These are phyloP conservation scores for Bullera alba DNA, from an alignment of 768 basidiomycete species.

Conservation along the genomic window DNA sequence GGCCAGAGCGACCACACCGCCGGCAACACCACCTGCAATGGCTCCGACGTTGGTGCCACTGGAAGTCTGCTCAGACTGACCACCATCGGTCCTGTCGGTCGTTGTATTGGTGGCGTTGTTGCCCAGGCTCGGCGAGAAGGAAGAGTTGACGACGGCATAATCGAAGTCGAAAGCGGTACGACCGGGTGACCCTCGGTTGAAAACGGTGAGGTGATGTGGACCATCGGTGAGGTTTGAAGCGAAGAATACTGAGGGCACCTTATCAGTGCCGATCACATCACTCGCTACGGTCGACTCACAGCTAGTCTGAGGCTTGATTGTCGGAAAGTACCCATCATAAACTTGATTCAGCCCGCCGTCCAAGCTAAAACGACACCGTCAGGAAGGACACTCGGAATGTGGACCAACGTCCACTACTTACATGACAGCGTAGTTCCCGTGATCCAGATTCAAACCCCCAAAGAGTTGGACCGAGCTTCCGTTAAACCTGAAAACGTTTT, in stretches of 20 bases:
- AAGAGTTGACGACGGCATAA: conserved; percentile 24
- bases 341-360: not conserved
- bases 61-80: not conserved
- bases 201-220: conserved; percentile 11
- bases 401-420: not conserved
- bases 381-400: not conserved
- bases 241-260: conserved; percentile 11
- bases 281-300: not conserved
- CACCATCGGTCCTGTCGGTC: conserved; percentile 1
- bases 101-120: conserved; percentile 5
- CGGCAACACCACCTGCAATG: conserved; percentile 35
- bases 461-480: conserved; percentile 19
- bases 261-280: not conserved
- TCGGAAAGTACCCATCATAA: not conserved
- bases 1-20: conserved; percentile 30
- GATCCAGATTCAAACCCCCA: conserved; percentile 11
- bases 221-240: conserved; percentile 14
- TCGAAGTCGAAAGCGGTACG: conserved; percentile 15
- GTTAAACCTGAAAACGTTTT: conserved; percentile 14
- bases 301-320: not conserved
- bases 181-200: conserved; percentile 2
- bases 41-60: conserved; percentile 8
- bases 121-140: not conserved
- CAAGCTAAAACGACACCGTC: not conserved
- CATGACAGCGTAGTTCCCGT: conserved; percentile 20